Conservation (phyloP, 148 eudicot genomes). For the Amaranthus hypochondriacus region DNA sequence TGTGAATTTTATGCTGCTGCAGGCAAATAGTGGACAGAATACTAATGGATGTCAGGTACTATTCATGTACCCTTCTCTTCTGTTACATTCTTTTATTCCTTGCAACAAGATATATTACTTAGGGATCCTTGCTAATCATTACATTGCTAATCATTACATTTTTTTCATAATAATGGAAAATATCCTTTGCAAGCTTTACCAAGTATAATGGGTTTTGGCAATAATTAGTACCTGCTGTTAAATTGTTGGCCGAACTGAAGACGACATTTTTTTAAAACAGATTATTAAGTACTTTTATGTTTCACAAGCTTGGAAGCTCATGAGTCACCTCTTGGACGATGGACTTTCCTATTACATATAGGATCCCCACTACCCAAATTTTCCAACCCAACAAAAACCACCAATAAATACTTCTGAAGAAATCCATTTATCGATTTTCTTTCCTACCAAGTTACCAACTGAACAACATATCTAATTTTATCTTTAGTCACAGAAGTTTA, state of each 20-base stretch:
- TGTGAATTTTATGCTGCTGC: conserved; percentile 24
- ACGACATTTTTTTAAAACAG: background rate
- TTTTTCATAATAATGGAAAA: background rate
- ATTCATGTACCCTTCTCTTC: background rate
- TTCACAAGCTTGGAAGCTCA: too few species aligned
- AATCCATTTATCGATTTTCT: too few species aligned
- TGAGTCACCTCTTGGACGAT: too few species aligned
- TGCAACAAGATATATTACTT: background rate
- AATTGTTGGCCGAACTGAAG: background rate
- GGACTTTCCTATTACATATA: too few species aligned
- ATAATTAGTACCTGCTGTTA: background rate
- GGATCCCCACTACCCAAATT: too few species aligned
- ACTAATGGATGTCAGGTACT: conserved; percentile 89
- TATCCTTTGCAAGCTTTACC: background rate
- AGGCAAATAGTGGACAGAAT: conserved; percentile 92
- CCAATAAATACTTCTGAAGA: too few species aligned
- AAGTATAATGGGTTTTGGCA: background rate
- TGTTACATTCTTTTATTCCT: background rate
- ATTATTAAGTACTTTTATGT: background rate
- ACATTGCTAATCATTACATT: background rate
- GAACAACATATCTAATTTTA: background rate
- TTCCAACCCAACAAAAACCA: too few species aligned
- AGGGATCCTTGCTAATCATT: background rate
- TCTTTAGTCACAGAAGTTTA: background rate
- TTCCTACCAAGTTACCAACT: too few species aligned